phyloP scores from a whole-genome alignment of 225 moss, liverwort and hornwort species.

The Lunularia cruciata region DNA sequence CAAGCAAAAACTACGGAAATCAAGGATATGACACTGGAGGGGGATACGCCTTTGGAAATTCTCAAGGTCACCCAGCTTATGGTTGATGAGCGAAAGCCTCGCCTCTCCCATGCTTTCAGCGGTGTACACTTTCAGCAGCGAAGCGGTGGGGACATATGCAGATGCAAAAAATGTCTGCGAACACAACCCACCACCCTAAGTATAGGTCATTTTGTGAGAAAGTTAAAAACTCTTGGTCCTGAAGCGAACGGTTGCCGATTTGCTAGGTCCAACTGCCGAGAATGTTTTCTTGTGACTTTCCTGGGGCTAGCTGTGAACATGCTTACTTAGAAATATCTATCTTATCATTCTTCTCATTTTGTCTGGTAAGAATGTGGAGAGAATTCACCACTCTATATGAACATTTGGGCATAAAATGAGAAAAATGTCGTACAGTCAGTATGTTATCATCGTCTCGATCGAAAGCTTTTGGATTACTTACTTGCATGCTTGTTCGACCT shows the following conservation, averaged over 20 bases:
- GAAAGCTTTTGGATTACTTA: no score
- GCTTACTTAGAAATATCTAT: slow-evolving; percentile 4
- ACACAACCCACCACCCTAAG: not conserved
- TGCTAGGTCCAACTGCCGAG: not conserved
- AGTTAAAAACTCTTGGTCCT: slow-evolving; percentile 7
- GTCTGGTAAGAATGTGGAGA: not conserved
- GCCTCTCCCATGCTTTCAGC: slow-evolving; percentile 1
- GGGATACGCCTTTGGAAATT: slow-evolving; percentile 37
- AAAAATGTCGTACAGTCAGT: no score
- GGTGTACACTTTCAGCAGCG: slow-evolving; percentile 23
- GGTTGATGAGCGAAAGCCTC: slow-evolving; percentile 25
- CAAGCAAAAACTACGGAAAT: slow-evolving; percentile 47
- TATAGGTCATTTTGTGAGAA: slow-evolving; percentile 19
- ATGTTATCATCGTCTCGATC: no score
- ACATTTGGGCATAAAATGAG: not conserved
- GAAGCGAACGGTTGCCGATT: slow-evolving; percentile 4
- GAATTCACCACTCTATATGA: not conserved
- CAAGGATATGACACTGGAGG: slow-evolving; percentile 49
- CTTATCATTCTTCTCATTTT: not conserved
- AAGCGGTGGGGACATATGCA: not conserved
- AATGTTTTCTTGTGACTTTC: slow-evolving; percentile 14
- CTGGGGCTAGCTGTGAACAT: slow-evolving; percentile 5
- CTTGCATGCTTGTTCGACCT: no score
- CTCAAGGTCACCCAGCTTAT: slow-evolving; percentile 49
- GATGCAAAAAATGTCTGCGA: not conserved